A percentile compares a stretch with the other conserved stretches of the same genome.
These are phyloP conservation scores for Hanseniaspora taiwanica DNA, from an alignment of 805 yeast species.

Conservation along the genomic window DNA sequence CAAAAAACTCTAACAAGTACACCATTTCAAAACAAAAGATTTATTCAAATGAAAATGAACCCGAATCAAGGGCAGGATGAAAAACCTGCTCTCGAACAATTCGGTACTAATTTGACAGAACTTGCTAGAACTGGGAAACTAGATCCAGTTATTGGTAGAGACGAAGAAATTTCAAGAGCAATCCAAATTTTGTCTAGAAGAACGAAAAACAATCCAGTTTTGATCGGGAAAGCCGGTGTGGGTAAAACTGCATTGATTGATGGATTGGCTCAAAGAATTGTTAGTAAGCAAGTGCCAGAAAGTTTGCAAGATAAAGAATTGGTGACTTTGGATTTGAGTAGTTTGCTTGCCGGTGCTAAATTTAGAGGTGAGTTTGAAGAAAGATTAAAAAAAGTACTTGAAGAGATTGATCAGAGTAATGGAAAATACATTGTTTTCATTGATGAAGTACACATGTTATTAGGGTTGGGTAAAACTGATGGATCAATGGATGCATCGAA, in stretches of 20 bases:
- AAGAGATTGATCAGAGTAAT: conserved; percentile 68
- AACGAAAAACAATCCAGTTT: conserved; percentile 89
- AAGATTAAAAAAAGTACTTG: conserved; percentile 64
- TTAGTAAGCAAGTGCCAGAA: conserved; percentile 89
- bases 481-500: conserved; percentile 96
- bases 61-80: conserved; percentile 36
- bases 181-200: conserved; percentile 85
- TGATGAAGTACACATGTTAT: conserved; percentile 79
- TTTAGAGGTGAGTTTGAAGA: conserved; percentile 95
- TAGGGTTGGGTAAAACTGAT: conserved; percentile 87
- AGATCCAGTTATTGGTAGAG: conserved; percentile 96
- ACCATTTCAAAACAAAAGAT: conserved; percentile 4
- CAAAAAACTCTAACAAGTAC: background rate
- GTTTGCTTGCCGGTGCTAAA: conserved; percentile 87
- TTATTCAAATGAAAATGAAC: conserved; percentile 25
- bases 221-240: conserved; percentile 95
- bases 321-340: conserved; percentile 75
- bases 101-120: conserved; percentile 75
- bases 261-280: conserved; percentile 88
- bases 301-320: conserved; percentile 78
- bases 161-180: conserved; percentile 87
- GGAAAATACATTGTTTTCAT: conserved; percentile 72
- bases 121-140: conserved; percentile 80
- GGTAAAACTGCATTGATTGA: conserved; percentile 97
- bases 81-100: conserved; percentile 70